Evolutionary conservation across 2,329 filamentous ascomycete species (phyloP), one percentile per base, ranked within the genome.

Genomic region (Emergomyces orientalis): DNA sequence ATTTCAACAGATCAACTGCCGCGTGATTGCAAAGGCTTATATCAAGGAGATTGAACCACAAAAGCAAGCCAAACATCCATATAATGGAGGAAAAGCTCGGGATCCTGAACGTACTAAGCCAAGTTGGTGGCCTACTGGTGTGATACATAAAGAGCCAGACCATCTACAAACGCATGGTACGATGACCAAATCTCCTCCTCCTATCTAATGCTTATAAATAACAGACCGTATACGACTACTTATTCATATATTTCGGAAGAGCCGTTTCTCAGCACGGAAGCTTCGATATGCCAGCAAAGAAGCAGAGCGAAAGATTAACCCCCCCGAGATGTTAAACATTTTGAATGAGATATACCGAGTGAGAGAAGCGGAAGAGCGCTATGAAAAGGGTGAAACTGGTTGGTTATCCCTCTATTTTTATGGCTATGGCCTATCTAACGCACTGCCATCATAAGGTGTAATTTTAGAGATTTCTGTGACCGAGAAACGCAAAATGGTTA

Each of bases 101-200:
- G 76, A 80, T 63, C 74, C 76, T 5, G 75, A 79, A 62, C 73
- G 72, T 63, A 80, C 77, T 17, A 78, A 76, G 66, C 79, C 79
- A 11, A 71, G 73, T n/a, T 78, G 74, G 74, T 79, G 76, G 76
- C 75, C 76, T n/a, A 64, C 70, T 49, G 73, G 73, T 65, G 76
- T 80, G 52, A 75, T 74, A 45, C 79, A 81, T 69, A 77, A 73
- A 67, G 79, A 81, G 68, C 79, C 79, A 2, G 79, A 81, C 61
- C 79, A 81, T 68, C 67, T 80, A 25, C 71, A 74, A 59, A 80
- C 78, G 70, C 73, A 76, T 49, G 74, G 78, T 81, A 72, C 66
- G 78, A 69, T 37, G 34, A 27, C 9, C 25, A 22, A 52, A 19
- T 17, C 43, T 22, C 43, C 27, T 22, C 60, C 32, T 30, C 2